Evolutionary conservation across 805 yeast species (phyloP), one percentile per base, ranked within the genome.

Genomic region (Candida pini): DNA sequence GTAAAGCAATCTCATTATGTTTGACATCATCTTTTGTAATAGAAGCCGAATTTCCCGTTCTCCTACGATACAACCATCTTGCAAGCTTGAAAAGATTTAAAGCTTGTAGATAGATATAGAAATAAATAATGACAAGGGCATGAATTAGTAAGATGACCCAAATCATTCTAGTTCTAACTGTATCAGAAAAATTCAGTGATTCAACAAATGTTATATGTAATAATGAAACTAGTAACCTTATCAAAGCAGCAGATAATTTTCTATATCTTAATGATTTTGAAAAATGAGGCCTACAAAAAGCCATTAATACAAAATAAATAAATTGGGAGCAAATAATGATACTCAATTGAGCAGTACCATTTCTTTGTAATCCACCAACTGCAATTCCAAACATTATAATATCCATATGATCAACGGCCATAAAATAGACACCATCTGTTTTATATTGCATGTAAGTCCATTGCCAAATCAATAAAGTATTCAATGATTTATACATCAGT

Each of bases 401-500:
- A 12, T 56, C 56, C 0, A 53, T 17, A 9, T 56, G 48, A 25
- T 71, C 75, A 22, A 65, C 43, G 2, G 61, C 43, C 10, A 65
- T 60, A 42, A 56, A 73, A 33, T 51, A 54, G 2, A 67, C 60
- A 38, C 57, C 54, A 12, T 58, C 49, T 1, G 78, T 76, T 17
- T 63, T 60, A 47, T 65, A 69, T 13, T 58, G 54, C 35, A 63
- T 59, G 48, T 73, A 74, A 17, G 62, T 46, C 30, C 58, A 55
- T 4, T 69, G 63, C 77, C 78, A 75, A 3, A 64, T 35, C 33
- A 71, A 57, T 26, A 73, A 64, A 5, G 65, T 54, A 34, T 60
- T 64, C 35, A 71, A 56, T 2, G 77, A 71, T 3, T 76, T 65
- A 44, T 73, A 75, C 5, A 74, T 44, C 39, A 54, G 53, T 23